These are phyloP conservation scores for Nicotiana tomentosiformis DNA, from an alignment of 257 asterid genomes.

Conservation along the genomic window DNA sequence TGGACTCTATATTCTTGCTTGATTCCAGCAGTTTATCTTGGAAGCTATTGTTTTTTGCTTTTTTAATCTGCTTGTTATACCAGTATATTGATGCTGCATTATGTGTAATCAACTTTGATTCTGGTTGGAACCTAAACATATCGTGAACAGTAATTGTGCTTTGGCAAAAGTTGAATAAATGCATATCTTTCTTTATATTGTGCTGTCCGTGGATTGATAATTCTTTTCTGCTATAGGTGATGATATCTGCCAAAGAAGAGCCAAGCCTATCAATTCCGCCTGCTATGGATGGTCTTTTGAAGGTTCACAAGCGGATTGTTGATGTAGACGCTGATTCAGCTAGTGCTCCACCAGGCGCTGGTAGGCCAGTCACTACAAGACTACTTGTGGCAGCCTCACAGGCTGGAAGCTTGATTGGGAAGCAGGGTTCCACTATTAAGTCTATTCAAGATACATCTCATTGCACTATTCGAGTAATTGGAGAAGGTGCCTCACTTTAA, in stretches of 20 bases:
- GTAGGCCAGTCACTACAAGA: constrained; percentile 56
- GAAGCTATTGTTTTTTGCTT: background rate
- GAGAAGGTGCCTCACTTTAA: constrained; percentile 50
- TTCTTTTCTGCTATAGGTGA: constrained; percentile 32
- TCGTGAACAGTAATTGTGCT: background rate
- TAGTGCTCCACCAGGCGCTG: constrained; percentile 32
- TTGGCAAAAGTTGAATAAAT: background rate
- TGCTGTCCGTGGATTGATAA: background rate
- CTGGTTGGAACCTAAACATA: background rate
- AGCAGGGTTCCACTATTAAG: constrained; percentile 89
- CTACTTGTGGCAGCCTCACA: constrained; percentile 87
- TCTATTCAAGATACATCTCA: constrained; percentile 74
- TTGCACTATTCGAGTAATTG: constrained; percentile 72
- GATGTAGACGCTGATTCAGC: constrained; percentile 58
- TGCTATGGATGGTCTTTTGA: constrained; percentile 81
- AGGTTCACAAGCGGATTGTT: constrained; percentile 67
- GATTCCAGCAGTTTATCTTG: background rate
- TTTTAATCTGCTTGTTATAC: background rate
- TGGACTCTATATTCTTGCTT: background rate
- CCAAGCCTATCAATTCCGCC: constrained; percentile 69
- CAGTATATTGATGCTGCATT: background rate
- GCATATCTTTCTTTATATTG: background rate
- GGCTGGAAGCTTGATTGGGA: constrained; percentile 92
- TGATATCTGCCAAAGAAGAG: constrained; percentile 85
- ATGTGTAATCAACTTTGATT: background rate